Conservation (phyloP, 23 red algal species). For the Gracilaria gracilis region DNA sequence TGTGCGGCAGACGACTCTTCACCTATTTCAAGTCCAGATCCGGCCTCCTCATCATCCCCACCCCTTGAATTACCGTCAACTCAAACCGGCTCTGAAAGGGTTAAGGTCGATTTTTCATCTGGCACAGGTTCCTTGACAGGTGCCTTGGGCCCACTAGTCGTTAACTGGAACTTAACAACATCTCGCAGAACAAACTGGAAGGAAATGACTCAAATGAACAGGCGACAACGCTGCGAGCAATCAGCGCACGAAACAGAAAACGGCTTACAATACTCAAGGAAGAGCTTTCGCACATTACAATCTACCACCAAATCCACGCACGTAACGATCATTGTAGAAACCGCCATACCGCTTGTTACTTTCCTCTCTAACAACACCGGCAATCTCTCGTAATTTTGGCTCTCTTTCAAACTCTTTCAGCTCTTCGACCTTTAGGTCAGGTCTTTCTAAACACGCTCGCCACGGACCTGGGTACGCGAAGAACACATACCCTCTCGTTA, state of each 20-base stretch:
- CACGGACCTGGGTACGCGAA: conserved; percentile 61
- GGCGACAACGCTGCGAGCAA: conserved; percentile 30
- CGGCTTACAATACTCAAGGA: conserved; percentile 43
- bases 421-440: conserved; percentile 60
- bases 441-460: conserved; percentile 69
- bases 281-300: conserved; percentile 44
- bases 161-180: conserved; percentile 60
- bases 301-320: conserved; percentile 78
- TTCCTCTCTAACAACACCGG: conserved; percentile 51
- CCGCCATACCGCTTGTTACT: conserved; percentile 72
- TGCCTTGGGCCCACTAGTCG: conserved; percentile 59
- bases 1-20: not conserved
- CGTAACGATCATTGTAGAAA: conserved; percentile 85
- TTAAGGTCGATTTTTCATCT: conserved; percentile 22
- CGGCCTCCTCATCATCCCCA: not conserved
- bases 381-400: conserved; percentile 68
- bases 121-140: conserved; percentile 22
- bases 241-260: conserved; percentile 57
- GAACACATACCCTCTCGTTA: conserved; percentile 79
- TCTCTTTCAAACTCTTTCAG: conserved; percentile 41
- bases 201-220: conserved; percentile 44
- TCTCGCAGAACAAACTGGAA: conserved; percentile 70
- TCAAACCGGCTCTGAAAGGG: not conserved
- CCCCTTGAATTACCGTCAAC: conserved; percentile 8
- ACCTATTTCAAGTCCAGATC: not conserved